These are phyloP conservation scores for Leavenworthia alabamica DNA, from an alignment of 345 rosid genomes.

Conservation along the genomic window DNA sequence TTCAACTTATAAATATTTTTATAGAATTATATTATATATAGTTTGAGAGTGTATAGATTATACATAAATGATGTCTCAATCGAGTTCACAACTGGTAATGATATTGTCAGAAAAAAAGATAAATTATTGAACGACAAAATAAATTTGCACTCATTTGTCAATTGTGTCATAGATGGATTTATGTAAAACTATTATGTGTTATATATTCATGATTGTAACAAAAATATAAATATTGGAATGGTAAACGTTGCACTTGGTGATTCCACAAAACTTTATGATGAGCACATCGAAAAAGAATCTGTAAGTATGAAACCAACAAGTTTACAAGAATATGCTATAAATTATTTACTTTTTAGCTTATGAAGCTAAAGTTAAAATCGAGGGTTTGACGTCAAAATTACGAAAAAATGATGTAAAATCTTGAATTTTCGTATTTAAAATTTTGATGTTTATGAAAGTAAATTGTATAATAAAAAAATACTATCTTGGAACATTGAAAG, in stretches of 20 bases:
- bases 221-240: background rate
- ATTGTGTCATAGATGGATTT: background rate
- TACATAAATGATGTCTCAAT: too few relatives aligned
- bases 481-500: background rate
- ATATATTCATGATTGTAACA: background rate
- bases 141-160: background rate
- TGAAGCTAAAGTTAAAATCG: background rate
- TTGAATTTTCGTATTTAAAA: too few relatives aligned
- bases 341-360: background rate
- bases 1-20: background rate
- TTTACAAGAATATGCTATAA: background rate
- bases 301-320: background rate
- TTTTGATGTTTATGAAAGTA: background rate
- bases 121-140: background rate
- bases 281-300: background rate
- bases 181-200: background rate
- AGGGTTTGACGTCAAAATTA: background rate
- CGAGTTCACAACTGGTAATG: background rate
- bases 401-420: background rate
- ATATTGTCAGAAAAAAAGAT: too few relatives aligned
- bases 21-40: too few relatives aligned
- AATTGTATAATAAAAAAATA: background rate
- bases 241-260: background rate
- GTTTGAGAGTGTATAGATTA: background rate
- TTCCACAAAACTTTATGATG: background rate